These are phyloP conservation scores for Phyllosticta capitalensis DNA, from an alignment of 2,329 filamentous ascomycete genomes.

Conservation along the genomic window DNA sequence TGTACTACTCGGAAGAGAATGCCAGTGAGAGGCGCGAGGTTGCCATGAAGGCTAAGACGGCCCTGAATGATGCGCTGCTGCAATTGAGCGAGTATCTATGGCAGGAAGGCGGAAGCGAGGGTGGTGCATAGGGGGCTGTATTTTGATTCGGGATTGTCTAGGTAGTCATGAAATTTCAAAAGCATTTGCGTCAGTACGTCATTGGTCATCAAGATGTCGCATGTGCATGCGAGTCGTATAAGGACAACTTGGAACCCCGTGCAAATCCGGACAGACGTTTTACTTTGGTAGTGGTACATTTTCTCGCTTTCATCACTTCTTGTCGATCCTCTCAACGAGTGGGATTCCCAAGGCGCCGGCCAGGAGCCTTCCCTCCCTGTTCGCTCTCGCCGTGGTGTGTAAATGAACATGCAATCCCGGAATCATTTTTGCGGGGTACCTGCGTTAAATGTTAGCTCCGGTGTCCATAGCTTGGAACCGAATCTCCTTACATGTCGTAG, in stretches of 20 bases:
- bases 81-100: conserved; percentile 65
- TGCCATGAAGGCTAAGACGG: conserved; percentile 55
- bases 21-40: conserved; percentile 59
- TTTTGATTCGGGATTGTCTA: background rate
- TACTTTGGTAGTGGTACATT: background rate
- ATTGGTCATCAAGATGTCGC: background rate
- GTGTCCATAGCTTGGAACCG: too few species aligned
- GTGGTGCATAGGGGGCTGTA: background rate
- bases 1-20: conserved; percentile 40
- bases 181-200: background rate
- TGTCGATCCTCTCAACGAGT: conserved; percentile 63
- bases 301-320: conserved; percentile 13
- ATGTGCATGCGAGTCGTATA: background rate
- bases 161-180: background rate
- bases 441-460: conserved; percentile 31
- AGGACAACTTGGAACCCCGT: background rate
- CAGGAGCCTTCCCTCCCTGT: conserved; percentile 73
- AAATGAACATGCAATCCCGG: conserved; percentile 77
- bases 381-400: conserved; percentile 74
- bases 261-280: background rate
- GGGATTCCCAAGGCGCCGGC: conserved; percentile 64
- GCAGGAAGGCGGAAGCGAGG: conserved; percentile 19
- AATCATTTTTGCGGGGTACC: conserved; percentile 63
- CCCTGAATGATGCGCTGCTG: conserved; percentile 60
- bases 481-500: conserved; percentile 66